These are phyloP conservation scores for Calonectria crousiana DNA, from an alignment of 2,329 filamentous ascomycete species.

Conservation along the genomic window DNA sequence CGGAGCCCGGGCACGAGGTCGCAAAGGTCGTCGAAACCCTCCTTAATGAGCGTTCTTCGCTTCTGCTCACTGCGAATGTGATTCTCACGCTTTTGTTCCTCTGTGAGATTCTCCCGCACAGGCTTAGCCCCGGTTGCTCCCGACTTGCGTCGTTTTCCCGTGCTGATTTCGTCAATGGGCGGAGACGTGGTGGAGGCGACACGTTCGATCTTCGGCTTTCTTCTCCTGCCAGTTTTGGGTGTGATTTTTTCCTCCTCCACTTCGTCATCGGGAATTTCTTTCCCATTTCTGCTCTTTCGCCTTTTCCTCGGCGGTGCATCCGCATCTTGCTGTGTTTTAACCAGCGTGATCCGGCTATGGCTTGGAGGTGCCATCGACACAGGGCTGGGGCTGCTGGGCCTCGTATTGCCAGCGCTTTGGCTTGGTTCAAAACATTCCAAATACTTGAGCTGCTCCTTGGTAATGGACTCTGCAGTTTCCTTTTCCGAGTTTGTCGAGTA, in stretches of 20 bases:
- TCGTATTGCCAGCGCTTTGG: constrained; percentile 70
- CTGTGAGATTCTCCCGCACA: constrained; percentile 78
- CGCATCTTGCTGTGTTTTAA: constrained; percentile 51
- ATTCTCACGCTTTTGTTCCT: constrained; percentile 86
- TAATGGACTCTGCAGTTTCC: constrained; percentile 69
- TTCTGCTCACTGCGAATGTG: constrained; percentile 92
- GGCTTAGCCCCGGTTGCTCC: constrained; percentile 56
- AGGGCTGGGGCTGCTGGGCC: constrained; percentile 66
- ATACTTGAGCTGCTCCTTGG: constrained; percentile 66
- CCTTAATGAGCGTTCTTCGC: constrained; percentile 82
- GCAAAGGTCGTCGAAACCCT: constrained; percentile 85
- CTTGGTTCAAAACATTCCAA: constrained; percentile 69
- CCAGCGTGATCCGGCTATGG: constrained; percentile 34
- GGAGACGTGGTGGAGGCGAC: constrained; percentile 45
- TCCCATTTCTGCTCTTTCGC: constrained; percentile 65
- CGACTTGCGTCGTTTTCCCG: constrained; percentile 65
- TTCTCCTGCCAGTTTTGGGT: constrained; percentile 54
- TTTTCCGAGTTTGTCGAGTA: constrained; percentile 69
- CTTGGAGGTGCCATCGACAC: constrained; percentile 29
- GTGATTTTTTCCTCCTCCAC: constrained; percentile 52
- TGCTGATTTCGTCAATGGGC: constrained; percentile 50
- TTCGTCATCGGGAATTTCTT: constrained; percentile 56
- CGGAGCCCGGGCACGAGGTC: constrained; percentile 80
- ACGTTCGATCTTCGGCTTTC: constrained; percentile 61
- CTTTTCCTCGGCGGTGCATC: constrained; percentile 63